A percentile compares a stretch with the other conserved stretches of the same genome.
phyloP scores from a whole-genome alignment of 1,284 basidiomycete species.

The Lentinula novae-zelandiae region DNA sequence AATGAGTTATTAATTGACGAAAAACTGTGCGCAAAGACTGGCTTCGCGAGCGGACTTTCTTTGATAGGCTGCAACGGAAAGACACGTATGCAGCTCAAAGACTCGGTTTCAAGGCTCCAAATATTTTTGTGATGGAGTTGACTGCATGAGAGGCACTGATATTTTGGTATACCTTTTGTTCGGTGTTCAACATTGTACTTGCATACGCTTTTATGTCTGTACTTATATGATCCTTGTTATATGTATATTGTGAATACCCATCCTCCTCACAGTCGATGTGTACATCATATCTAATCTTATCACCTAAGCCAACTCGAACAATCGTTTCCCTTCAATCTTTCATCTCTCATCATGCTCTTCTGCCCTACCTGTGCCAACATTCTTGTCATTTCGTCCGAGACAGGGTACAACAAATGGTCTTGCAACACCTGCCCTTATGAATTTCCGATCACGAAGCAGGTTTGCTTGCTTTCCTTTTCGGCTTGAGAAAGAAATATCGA shows the following conservation, averaged over 20 bases:
- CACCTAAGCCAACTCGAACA: not conserved
- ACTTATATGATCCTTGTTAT: too few species aligned
- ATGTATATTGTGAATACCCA: too few species aligned
- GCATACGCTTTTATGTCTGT: too few species aligned
- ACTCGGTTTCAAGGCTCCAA: conserved; percentile 72
- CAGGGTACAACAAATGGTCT: conserved; percentile 84
- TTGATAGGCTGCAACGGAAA: conserved; percentile 60
- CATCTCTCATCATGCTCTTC: conserved; percentile 73
- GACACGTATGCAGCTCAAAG: conserved; percentile 54
- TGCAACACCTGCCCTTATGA: conserved; percentile 96
- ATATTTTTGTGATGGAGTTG: conserved; percentile 64
- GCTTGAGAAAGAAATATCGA: not conserved
- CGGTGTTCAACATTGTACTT: too few species aligned
- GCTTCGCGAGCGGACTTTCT: conserved; percentile 67
- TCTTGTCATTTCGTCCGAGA: conserved; percentile 76
- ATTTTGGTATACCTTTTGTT: not conserved
- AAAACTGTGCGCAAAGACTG: conserved; percentile 46
- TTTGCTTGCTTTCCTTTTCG: conserved; percentile 24
- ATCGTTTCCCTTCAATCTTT: too few species aligned
- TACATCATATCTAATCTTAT: not conserved
- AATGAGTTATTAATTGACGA: not conserved
- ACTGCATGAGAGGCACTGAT: conserved; percentile 9
- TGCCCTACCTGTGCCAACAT: conserved; percentile 95
- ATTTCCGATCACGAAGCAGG: conserved; percentile 85
- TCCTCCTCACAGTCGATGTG: too few species aligned